Evolutionary conservation across 208 protist species (phyloP).

Genomic region (Herpetomonas tarakana): DNA sequence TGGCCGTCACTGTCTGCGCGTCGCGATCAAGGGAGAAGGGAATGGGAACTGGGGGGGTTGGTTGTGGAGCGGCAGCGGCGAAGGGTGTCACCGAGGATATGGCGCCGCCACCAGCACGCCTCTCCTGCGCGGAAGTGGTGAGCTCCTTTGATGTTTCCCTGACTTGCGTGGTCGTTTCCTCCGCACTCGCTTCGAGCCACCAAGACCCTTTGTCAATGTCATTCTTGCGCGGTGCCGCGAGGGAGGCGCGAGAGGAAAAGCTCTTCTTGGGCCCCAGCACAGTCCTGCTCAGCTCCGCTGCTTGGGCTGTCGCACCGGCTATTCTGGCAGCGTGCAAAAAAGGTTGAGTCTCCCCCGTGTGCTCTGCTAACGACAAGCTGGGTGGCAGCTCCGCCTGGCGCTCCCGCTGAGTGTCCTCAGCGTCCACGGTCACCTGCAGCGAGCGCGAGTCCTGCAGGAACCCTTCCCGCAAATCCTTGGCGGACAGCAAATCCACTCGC

Average conservation of each 20-base stretch:
- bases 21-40: constrained; percentile 36
- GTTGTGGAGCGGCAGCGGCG: background rate
- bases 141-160: background rate
- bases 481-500: constrained; percentile 22
- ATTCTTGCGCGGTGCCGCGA: background rate
- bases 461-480: constrained; percentile 34
- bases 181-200: background rate
- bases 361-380: background rate
- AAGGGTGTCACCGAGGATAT: background rate
- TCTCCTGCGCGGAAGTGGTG: background rate
- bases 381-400: constrained; percentile 6
- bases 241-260: background rate
- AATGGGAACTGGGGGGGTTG: constrained; percentile 10
- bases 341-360: no score
- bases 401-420: constrained; percentile 7
- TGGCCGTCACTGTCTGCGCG: constrained; percentile 49
- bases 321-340: background rate
- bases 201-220: no score
- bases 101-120: no score
- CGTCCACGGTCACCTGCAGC: background rate
- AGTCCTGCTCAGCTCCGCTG: background rate
- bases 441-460: constrained; percentile 17
- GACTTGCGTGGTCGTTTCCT: background rate
- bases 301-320: background rate
- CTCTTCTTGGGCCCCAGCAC: background rate